phyloP scores from a whole-genome alignment of 352 stramenopile genomes.

The Phytophthora multivora region DNA sequence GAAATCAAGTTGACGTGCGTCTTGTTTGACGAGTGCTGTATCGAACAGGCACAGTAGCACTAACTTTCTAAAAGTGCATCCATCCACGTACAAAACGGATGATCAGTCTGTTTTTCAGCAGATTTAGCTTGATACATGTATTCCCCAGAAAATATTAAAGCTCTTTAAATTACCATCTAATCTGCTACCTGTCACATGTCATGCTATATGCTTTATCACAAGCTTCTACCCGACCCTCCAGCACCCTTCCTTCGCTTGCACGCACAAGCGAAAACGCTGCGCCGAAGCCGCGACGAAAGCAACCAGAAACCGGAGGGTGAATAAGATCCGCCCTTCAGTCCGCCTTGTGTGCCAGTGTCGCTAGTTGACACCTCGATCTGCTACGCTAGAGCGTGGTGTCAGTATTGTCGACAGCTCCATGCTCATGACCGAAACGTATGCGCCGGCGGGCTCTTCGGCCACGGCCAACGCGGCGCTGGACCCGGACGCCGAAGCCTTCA shows the following conservation, averaged over 20 bases:
- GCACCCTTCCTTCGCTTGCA: slow-evolving; percentile 30
- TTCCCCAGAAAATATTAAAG: slow-evolving; percentile 2
- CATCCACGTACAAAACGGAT: background rate
- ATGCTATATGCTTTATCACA: slow-evolving; percentile 3
- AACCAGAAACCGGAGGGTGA: slow-evolving; percentile 32
- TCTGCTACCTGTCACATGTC: background rate
- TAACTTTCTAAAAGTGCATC: slow-evolving; percentile 3
- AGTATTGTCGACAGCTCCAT: slow-evolving; percentile 34
- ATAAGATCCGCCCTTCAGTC: slow-evolving; percentile 36
- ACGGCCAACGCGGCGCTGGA: slow-evolving; percentile 42
- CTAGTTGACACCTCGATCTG: slow-evolving; percentile 6
- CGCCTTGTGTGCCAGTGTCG: background rate
- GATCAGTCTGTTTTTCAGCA: background rate
- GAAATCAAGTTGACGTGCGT: slow-evolving; percentile 9
- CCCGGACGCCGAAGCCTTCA: slow-evolving; percentile 56
- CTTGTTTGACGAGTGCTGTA: slow-evolving; percentile 20
- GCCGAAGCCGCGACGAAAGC: slow-evolving; percentile 42
- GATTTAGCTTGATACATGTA: background rate
- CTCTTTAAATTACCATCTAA: background rate
- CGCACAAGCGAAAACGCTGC: slow-evolving; percentile 42
- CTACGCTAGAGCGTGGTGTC: background rate
- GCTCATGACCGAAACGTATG: slow-evolving; percentile 74
- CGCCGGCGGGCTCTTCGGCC: slow-evolving; percentile 32
- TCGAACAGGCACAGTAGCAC: slow-evolving; percentile 21
- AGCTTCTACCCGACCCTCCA: slow-evolving; percentile 4